A percentile compares a stretch with the other conserved stretches of the same genome.
These are phyloP conservation scores for Eucalyptus polyanthemos DNA, from an alignment of 345 rosid species.

Conservation along the genomic window DNA sequence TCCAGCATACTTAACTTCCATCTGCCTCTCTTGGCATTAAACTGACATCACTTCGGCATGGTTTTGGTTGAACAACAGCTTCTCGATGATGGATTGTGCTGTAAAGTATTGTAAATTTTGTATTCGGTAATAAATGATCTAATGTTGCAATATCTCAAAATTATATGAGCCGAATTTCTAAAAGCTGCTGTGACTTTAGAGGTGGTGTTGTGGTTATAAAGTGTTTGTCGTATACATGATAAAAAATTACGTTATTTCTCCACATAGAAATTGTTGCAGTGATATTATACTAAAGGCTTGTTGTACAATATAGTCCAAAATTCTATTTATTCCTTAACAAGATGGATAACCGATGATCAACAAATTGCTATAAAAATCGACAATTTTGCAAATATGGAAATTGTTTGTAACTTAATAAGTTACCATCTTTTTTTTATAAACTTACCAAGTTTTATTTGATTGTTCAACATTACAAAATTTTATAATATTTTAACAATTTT, in stretches of 20 bases:
- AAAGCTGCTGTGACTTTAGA: neutral
- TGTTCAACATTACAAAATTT: neutral
- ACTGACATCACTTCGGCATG: neutral
- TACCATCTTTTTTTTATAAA: neutral
- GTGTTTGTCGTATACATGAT: neutral
- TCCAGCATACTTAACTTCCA: neutral
- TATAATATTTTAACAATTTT: neutral
- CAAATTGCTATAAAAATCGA: neutral
- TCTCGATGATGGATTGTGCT: neutral
- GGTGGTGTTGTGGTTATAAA: fast-evolving
- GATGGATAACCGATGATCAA: neutral
- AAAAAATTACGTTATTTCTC: neutral
- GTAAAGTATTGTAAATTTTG: neutral
- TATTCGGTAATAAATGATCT: neutral
- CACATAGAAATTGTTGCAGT: fast-evolving
- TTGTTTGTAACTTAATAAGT: neutral
- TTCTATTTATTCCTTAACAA: neutral
- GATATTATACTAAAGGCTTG: fast-evolving
- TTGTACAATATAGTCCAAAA: neutral
- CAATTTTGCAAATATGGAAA: neutral
- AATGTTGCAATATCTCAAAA: neutral
- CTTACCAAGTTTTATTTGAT: neutral
- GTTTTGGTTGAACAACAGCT: neutral
- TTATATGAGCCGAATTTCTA: neutral
- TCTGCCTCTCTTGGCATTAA: neutral